Base-by-base conservation (phyloP, 768 basidiomycete genomes). In the Tulasnella calospora region DNA sequence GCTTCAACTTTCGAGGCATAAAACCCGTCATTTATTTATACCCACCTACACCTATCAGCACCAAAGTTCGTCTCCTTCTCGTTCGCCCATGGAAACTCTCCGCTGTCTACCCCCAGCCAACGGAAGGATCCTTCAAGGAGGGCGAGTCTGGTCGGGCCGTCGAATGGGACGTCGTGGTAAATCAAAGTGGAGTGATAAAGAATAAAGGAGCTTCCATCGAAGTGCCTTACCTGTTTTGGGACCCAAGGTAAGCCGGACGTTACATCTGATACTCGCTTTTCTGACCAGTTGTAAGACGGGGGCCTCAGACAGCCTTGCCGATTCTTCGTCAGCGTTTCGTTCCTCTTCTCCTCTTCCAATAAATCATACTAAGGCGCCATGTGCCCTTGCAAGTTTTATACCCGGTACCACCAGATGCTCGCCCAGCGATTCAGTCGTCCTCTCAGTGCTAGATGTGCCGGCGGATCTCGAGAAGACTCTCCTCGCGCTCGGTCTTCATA, bases 21-120 rank as follows among this genome's bases (percentile, higher is more conserved):
- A 67, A 67, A 67, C 61, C 61, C 3, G 61, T 67, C 33, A 35
- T 67, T 35, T 67, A 67, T 35, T 13, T 67, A 19, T 67, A 67
- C 33, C 30, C 61, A 15, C 61, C 61, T 0, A 15, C 33, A 0
- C 81, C 36, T 12, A 74, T 77, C 17, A 79, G 82, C 12, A 83
- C 82, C 6, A 78, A 82, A 1, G 55, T 57, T 15, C 71, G 79
- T 0, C 83, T 87, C 15, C 82, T 82, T 15, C 82, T 87, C 27
- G 78, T 78, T 0, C 82, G 81, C 19, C 78, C 84, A 33, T 85
- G 85, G 85, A 61, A 79, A 8, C 84, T 87, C 69, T 85, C 84
- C 8, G 82, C 82, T 0, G 80, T 86, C 5, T 85, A 86, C 78
- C 86, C 85, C 30, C 41, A 33, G 1, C 33, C 30, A 1, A 33